phyloP scores from a whole-genome alignment of 2,329 filamentous ascomycete species.

The Penicillium freii region DNA sequence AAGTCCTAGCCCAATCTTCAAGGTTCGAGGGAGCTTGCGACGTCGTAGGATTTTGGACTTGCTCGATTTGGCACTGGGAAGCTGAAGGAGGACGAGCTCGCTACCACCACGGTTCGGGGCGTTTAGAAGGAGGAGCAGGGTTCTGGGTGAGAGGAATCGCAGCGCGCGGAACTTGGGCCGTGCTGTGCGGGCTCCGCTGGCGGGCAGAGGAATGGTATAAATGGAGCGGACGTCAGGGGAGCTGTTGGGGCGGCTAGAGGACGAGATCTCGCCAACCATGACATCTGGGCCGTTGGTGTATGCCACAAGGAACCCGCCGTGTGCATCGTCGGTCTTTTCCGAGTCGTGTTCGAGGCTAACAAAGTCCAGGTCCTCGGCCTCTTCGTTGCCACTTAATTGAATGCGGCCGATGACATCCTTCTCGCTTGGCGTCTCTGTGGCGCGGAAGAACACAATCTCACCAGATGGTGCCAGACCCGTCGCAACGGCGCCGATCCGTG shows the following conservation, averaged over 20 bases:
- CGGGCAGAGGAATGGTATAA: conserved; percentile 43
- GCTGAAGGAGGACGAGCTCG: conserved; percentile 53
- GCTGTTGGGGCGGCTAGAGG: conserved; percentile 47
- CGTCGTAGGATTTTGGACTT: conserved; percentile 50
- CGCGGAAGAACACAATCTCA: conserved; percentile 78
- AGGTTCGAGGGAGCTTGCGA: conserved; percentile 62
- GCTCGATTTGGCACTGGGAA: conserved; percentile 16
- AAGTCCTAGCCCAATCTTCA: conserved; percentile 74
- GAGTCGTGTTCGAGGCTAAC: conserved; percentile 29
- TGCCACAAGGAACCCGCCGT: conserved; percentile 62
- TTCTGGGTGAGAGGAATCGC: conserved; percentile 55
- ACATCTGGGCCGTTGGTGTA: conserved; percentile 78
- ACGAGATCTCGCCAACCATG: conserved; percentile 61
- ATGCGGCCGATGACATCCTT: conserved; percentile 57
- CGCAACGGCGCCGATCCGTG: conserved; percentile 72
- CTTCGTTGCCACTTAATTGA: conserved; percentile 49
- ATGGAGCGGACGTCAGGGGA: conserved; percentile 36
- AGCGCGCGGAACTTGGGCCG: conserved; percentile 56
- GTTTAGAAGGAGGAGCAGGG: conserved; percentile 58
- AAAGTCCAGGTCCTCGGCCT: conserved; percentile 51
- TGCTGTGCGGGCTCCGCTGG: conserved; percentile 28
- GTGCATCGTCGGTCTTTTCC: conserved; percentile 12
- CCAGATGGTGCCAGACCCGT: conserved; percentile 73
- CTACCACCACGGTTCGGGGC: conserved; percentile 54
- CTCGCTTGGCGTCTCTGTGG: conserved; percentile 53